Conservation (phyloP, 78 protist species). For the Dictyostelium firmibasis region DNA sequence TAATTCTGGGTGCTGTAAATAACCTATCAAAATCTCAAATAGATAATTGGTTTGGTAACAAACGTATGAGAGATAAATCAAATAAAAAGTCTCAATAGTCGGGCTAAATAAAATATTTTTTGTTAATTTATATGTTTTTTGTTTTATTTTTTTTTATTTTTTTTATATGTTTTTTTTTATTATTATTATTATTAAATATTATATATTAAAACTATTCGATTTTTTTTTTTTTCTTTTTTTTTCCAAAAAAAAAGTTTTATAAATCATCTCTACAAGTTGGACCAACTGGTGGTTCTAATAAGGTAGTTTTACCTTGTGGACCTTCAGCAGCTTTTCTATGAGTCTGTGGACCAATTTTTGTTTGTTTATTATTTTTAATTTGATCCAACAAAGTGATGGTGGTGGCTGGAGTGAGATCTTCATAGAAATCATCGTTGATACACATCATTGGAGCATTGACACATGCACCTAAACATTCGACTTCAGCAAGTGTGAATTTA, state of each 20-base stretch:
- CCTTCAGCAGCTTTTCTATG: constrained; percentile 76
- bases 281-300: constrained; percentile 55
- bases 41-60: constrained; percentile 71
- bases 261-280: constrained; percentile 79
- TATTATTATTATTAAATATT: not conserved
- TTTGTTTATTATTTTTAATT: constrained; percentile 32
- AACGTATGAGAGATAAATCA: constrained; percentile 49
- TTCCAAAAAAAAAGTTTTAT: not conserved
- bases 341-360: constrained; percentile 81
- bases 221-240: not conserved
- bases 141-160: not conserved
- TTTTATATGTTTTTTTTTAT: not conserved
- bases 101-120: no score
- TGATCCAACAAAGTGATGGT: constrained; percentile 33
- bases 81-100: not conserved
- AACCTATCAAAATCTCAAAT: constrained; percentile 57
- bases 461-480: constrained; percentile 99
- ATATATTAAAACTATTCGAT: not conserved
- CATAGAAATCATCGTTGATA: constrained; percentile 91
- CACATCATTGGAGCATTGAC: constrained; percentile 98
- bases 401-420: constrained; percentile 59
- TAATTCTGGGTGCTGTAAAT: constrained; percentile 22
- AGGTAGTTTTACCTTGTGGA: constrained; percentile 75
- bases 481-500: constrained; percentile 94
- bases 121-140: not conserved